A percentile compares a stretch with the other conserved stretches of the same genome.
Evolutionary conservation across 352 stramenopile genomes (phyloP).

Genomic region (Elongisporangium undulatum): DNA sequence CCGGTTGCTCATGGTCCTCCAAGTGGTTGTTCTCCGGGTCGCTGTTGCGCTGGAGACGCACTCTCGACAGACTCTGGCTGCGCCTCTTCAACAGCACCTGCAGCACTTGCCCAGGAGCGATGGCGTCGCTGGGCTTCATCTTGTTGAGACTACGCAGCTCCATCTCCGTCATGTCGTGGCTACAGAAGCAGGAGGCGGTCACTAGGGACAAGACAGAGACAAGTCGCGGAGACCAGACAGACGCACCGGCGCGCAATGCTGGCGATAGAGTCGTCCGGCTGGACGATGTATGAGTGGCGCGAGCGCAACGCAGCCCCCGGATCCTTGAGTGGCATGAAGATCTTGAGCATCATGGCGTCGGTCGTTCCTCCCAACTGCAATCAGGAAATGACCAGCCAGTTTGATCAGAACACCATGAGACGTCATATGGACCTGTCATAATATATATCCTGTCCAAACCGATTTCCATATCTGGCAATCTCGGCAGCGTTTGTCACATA

Average conservation of each 20-base stretch:
- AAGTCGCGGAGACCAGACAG: not conserved
- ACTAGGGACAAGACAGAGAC: not conserved
- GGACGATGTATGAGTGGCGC: slow-evolving; percentile 28
- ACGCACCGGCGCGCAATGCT: slow-evolving; percentile 37
- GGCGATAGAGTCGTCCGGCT: slow-evolving; percentile 34
- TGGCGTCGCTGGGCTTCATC: slow-evolving; percentile 27
- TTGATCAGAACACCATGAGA: not conserved
- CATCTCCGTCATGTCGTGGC: slow-evolving; percentile 26
- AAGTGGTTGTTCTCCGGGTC: slow-evolving; percentile 5
- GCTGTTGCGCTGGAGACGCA: slow-evolving; percentile 12
- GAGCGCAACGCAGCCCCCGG: slow-evolving; percentile 12
- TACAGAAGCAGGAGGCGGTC: not conserved
- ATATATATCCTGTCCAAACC: not conserved
- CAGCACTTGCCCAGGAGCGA: slow-evolving; percentile 36
- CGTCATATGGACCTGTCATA: not conserved
- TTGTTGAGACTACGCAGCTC: slow-evolving; percentile 56
- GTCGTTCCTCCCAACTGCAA: not conserved
- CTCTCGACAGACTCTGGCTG: slow-evolving; percentile 30
- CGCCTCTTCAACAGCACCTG: slow-evolving; percentile 38
- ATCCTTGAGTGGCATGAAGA: slow-evolving; percentile 34
- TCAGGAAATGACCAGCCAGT: slow-evolving; percentile 3
- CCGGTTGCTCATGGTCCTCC: slow-evolving; percentile 5
- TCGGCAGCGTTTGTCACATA: not conserved
- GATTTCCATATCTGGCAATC: not conserved
- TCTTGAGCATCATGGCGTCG: slow-evolving; percentile 19